Base-by-base conservation (phyloP, 108 stramenopile genomes). In the Cyclostephanos invisitatus region DNA sequence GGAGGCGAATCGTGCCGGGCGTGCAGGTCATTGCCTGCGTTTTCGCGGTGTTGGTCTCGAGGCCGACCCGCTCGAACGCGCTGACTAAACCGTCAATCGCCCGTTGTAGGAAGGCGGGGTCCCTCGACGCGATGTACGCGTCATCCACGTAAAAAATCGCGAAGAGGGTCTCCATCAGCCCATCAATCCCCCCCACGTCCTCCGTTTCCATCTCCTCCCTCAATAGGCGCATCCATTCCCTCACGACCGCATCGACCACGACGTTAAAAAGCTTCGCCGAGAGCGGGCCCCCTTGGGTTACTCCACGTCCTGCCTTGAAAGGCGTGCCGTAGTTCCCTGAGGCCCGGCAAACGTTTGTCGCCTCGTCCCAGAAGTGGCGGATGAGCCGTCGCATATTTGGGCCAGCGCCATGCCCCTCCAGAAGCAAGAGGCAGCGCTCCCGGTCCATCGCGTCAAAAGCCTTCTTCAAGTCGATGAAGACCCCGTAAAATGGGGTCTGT, bases 191-290 rank as follows among this genome's bases (percentile, higher is more conserved):
- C 24, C 7, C 28, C 17, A n/a, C n/a, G n/a, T n/a, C n/a, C n/a
- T n/a, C n/a, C n/a, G n/a, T n/a, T n/a, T n/a, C n/a, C n/a, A n/a
- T n/a, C n/a, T 47, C 64, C 15, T 36, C 8, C 10, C 60, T 29
- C 28, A 56, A 55, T n/a, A 22, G 53, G 15, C 24, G 36, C 25
- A 68, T 17, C 74, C 74, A 75, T 18, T 57, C 22, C n/a, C 29
- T 47, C 24, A 62, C 22, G 2, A 73, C 32, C 21, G 64, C 72
- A 63, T 77, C 75, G 18, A 70, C 75, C 68, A 77, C 7, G 54
- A 77, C 70, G 62, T 77, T 70, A 48, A 70, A 77, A 37, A 77
- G 46, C 56, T 28, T 63, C 6, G 75, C 68, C 1, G 68, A 70
- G 15, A 70, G 12, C 32, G 68, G 57, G 35, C 57, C 75, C 32